These are phyloP conservation scores for Nemania bipapillata DNA, from an alignment of 2,329 filamentous ascomycete genomes.

Conservation along the genomic window DNA sequence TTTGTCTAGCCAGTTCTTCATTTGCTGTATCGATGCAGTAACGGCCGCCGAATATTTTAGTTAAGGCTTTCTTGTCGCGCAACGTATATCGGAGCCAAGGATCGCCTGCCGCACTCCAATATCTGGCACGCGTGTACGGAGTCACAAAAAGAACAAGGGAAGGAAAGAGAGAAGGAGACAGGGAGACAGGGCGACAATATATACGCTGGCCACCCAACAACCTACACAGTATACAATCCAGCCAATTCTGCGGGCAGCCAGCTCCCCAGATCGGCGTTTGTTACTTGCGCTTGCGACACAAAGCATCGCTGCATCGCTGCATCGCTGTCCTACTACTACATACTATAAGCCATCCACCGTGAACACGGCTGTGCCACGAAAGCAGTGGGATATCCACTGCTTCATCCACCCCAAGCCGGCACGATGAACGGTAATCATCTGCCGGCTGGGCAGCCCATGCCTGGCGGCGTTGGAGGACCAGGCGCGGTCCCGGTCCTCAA, in stretches of 20 bases:
- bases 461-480: slow-evolving; percentile 50
- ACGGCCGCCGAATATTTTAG: slow-evolving; percentile 8
- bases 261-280: slow-evolving; percentile 13
- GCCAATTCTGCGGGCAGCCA: slow-evolving; percentile 9
- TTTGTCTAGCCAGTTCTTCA: slow-evolving; percentile 5
- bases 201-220: too few species aligned
- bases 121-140: slow-evolving; percentile 34
- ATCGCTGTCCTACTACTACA: not conserved
- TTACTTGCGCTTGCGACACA: slow-evolving; percentile 9
- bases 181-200: not conserved
- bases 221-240: not conserved
- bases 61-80: slow-evolving; percentile 29
- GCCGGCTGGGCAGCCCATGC: slow-evolving; percentile 77
- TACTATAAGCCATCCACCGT: slow-evolving; percentile 3
- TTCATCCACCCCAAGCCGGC: slow-evolving; percentile 68
- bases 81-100: slow-evolving; percentile 45
- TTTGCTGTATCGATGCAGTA: slow-evolving; percentile 18
- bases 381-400: slow-evolving; percentile 51
- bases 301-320: too few species aligned
- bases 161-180: not conserved
- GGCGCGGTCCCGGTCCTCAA: slow-evolving; percentile 45
- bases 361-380: slow-evolving; percentile 11
- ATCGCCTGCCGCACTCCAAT: slow-evolving; percentile 34
- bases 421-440: slow-evolving; percentile 82
- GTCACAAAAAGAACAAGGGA: not conserved